Evolutionary conservation across 805 yeast species (phyloP).

Genomic region (Myxozyma mucilagina): DNA sequence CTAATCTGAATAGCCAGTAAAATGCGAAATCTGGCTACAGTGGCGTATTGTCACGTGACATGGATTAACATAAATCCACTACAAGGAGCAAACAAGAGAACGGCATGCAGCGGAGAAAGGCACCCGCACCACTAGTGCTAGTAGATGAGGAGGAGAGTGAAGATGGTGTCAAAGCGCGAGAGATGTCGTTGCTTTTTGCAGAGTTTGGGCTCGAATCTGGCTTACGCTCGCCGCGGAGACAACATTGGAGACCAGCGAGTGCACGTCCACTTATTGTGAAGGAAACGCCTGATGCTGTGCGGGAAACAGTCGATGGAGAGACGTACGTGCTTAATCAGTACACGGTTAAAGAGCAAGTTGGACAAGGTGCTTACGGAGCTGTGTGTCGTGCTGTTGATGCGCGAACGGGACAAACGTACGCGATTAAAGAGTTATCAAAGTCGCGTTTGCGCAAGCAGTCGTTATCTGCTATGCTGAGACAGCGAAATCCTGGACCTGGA

Average conservation of each 20-base stretch:
- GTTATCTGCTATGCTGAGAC: conserved; percentile 36
- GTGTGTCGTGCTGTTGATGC: conserved; percentile 79
- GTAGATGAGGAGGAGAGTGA: background rate
- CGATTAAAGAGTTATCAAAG: conserved; percentile 46
- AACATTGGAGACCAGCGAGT: conserved; percentile 24
- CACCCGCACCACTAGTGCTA: too few species aligned
- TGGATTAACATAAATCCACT: too few species aligned
- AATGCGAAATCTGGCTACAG: too few species aligned
- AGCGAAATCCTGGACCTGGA: conserved; percentile 13
- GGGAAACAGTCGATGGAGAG: conserved; percentile 15
- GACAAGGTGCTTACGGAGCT: conserved; percentile 89
- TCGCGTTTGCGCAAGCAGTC: conserved; percentile 41
- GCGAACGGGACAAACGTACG: conserved; percentile 54
- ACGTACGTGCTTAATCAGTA: conserved; percentile 48
- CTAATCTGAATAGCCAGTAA: too few species aligned
- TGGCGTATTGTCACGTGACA: too few species aligned
- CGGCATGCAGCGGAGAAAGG: too few species aligned
- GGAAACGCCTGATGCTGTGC: conserved; percentile 33
- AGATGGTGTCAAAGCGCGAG: background rate
- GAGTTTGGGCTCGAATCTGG: background rate
- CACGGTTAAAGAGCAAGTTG: conserved; percentile 69
- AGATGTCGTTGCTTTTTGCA: background rate
- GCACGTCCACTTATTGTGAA: conserved; percentile 21
- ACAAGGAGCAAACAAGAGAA: too few species aligned
- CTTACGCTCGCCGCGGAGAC: conserved; percentile 25